Evolutionary conservation across 805 yeast species (phyloP), one percentile per base, ranked within the genome.

Genomic region (Spathaspora passalidarum): DNA sequence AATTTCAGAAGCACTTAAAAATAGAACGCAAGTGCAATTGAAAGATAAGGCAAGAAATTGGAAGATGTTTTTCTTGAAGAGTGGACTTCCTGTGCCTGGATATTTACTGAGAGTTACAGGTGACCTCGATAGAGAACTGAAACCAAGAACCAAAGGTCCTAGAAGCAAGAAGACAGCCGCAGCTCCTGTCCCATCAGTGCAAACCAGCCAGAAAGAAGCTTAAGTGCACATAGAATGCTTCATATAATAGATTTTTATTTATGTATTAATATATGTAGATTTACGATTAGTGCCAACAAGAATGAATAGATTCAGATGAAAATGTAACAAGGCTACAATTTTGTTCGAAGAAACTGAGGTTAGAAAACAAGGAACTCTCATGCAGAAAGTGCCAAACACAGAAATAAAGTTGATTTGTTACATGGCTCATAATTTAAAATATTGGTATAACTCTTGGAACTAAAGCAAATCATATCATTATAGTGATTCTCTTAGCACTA

Each of bases 41-140:
- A 94, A 94, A 63, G 99, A 94, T 62, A 94, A 94, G 62, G 98
- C 98, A 0, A 78, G 99, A 53, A 94, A 94, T 61, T 86, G 97
- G 89, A 94, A 94, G 62, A 79, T 91, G 79, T 83, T 84, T 53
- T 89, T 85, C 61, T 68, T 90, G 48, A 87, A 89, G 57, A 78
- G 82, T 43, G 87, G 86, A 1, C 64, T 82, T 32, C 85, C 86
- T 8, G 79, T 92, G 2, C 99, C 99, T 0, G 82, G 77, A 2
- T 91, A 88, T 57, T 68, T 94, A 49, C 73, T 72, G 44, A 82
- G 85, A 51, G 98, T 92, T 17, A 92, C 98, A 1, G 98, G 98
- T 39, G 96, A 84, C 52, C 58, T 82, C 38, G 88, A 82, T 38
- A 68, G 83, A 52, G 78, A 75, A 32, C 63, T 66, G 49, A 62